Base-by-base conservation (phyloP, 169 alveolate species). In the Babesia sp. region DNA sequence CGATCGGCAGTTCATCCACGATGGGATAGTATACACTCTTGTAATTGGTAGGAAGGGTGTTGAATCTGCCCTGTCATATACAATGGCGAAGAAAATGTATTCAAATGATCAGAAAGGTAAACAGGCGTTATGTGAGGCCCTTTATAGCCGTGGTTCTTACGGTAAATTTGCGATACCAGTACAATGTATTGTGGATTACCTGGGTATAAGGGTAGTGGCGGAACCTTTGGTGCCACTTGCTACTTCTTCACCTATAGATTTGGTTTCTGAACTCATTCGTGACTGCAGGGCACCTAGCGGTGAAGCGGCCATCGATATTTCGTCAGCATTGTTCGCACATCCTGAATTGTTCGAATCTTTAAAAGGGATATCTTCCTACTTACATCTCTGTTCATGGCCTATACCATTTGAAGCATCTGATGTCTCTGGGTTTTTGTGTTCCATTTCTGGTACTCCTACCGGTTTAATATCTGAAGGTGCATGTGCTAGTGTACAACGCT, bases 91-190 rank as follows among this genome's bases (percentile, higher is more conserved):
- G 60, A 88, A 88, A 56, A 50, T 83, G 63, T 88, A 88, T 53
- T 84, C 90, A 26, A 88, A 88, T 64, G 93, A 88, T 73, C 60
- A 72, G 9, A 88, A 88, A 75, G 93, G 93, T 16, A 88, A 80
- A 59, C 90, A 79, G 31, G 91, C 83, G 16, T 48, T 88, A 41
- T 88, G 90, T 51, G 91, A 88, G 31, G 90, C 91, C 24, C 63
- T 88, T 48, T 84, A 74, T 66, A 56, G 72, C 58, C 64, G 76
- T 44, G 86, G 86, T 41, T 31, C 56, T n/a, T 44, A 73, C 44
- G 75, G 81, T 14, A 50, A 36, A 18, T 88, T 88, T 59, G 79
- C 89, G 29, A 41, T 88, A 18, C 93, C 93, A 16, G 55, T 77
- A 33, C 86, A 83, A 58, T 84, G 90, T 60, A 72, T 81, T 24